Conservation (phyloP, 1,284 basidiomycete genomes). For the Meripilus lineatus region DNA sequence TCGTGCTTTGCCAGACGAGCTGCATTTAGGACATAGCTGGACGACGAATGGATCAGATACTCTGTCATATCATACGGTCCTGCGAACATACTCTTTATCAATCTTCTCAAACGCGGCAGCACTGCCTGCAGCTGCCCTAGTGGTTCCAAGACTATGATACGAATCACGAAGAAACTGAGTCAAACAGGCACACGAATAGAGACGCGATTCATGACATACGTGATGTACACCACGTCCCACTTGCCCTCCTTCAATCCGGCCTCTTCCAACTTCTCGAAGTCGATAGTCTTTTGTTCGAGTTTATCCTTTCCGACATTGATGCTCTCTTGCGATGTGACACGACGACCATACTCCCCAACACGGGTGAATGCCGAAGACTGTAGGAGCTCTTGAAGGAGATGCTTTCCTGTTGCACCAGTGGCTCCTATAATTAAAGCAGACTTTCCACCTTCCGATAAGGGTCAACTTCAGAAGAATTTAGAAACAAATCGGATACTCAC, state of each 20-base stretch:
- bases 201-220: slow-evolving; percentile 30
- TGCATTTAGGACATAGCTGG: slow-evolving; percentile 69
- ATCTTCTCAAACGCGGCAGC: slow-evolving; percentile 67
- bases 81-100: slow-evolving; percentile 57
- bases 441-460: too few relatives aligned
- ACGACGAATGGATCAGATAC: not conserved
- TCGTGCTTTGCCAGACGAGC: slow-evolving; percentile 56
- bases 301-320: slow-evolving; percentile 38
- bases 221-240: slow-evolving; percentile 67
- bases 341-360: slow-evolving; percentile 63
- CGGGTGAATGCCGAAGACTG: slow-evolving; percentile 44
- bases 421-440: slow-evolving; percentile 62
- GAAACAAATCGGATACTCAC: too few relatives aligned
- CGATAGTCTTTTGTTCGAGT: slow-evolving; percentile 55
- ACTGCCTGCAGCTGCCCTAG: slow-evolving; percentile 53
- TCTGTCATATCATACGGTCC: not conserved
- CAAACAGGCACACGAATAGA: not conserved
- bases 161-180: slow-evolving; percentile 1
- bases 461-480: too few relatives aligned
- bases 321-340: slow-evolving; percentile 40
- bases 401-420: slow-evolving; percentile 57
- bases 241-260: slow-evolving; percentile 45
- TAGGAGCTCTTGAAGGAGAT: slow-evolving; percentile 54
- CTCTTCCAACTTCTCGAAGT: slow-evolving; percentile 60
- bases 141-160: slow-evolving; percentile 55